A percentile compares a stretch with the other conserved stretches of the same genome.
These are phyloP conservation scores for Puccinia hordei DNA, from an alignment of 1,284 basidiomycete genomes.

Conservation along the genomic window DNA sequence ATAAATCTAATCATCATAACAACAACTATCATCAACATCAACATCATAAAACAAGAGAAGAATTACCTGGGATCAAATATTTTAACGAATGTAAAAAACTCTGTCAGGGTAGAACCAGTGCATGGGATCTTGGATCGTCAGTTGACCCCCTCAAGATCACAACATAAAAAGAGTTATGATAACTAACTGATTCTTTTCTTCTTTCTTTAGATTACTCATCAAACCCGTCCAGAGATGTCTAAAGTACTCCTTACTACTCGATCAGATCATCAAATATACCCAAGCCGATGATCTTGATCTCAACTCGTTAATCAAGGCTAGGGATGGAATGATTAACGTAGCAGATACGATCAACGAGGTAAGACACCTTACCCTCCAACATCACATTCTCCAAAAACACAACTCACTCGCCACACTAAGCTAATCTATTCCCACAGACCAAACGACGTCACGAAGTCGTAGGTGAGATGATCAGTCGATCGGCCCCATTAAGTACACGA, in stretches of 20 bases:
- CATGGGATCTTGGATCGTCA: constrained; percentile 44
- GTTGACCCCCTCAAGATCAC: neutral
- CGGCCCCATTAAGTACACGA: neutral
- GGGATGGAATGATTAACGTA: neutral
- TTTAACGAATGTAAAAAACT: constrained; percentile 21
- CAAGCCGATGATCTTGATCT: constrained; percentile 19
- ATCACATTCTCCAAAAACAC: too few species aligned
- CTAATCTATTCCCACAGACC: neutral
- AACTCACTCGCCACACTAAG: too few species aligned
- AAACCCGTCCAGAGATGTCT: constrained; percentile 47
- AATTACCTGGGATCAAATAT: constrained; percentile 3
- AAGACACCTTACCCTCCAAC: neutral
- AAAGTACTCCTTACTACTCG: constrained; percentile 39
- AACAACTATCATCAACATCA: neutral
- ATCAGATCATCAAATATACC: constrained; percentile 43
- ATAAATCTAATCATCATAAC: neutral
- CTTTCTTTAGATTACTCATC: constrained; percentile 23
- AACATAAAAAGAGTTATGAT: neutral
- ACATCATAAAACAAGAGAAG: neutral
- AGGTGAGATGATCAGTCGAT: constrained; percentile 16
- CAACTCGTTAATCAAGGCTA: constrained; percentile 6
- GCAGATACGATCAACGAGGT: constrained; percentile 17
- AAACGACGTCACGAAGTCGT: constrained; percentile 12
- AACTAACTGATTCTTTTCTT: neutral
- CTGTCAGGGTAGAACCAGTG: constrained; percentile 24